A percentile compares a stretch with the other conserved stretches of the same genome.
phyloP scores from a whole-genome alignment of 345 rosid genomes.

The Syzygium aromaticum region DNA sequence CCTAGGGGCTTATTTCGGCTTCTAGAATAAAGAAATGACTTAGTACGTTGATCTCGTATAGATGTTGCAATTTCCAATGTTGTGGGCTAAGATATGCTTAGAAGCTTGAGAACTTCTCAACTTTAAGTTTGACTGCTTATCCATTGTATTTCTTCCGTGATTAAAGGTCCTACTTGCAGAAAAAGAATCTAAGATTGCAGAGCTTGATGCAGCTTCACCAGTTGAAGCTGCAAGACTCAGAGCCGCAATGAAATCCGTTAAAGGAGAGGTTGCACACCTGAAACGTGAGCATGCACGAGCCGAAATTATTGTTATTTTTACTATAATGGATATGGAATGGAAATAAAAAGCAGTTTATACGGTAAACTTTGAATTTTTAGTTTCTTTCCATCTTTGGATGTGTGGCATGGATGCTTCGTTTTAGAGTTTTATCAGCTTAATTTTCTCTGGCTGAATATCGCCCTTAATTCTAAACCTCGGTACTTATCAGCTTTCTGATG shows the following conservation, averaged over 20 bases:
- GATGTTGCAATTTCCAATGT: too few species aligned
- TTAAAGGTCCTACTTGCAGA: slow-evolving; percentile 67
- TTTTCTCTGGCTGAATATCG: background rate
- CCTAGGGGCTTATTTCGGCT: too few species aligned
- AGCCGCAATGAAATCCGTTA: slow-evolving; percentile 70
- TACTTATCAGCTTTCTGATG: background rate
- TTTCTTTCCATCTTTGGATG: background rate
- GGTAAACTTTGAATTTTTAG: background rate
- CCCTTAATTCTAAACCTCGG: background rate
- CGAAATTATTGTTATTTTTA: background rate
- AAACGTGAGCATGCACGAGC: slow-evolving; percentile 66
- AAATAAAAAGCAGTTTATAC: background rate
- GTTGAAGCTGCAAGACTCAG: slow-evolving; percentile 89
- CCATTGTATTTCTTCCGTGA: slow-evolving; percentile 6
- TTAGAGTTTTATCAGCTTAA: background rate
- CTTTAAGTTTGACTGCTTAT: too few species aligned
- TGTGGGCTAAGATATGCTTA: too few species aligned
- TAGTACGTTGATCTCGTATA: too few species aligned
- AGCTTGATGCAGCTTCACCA: slow-evolving; percentile 90
- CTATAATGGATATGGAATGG: background rate
- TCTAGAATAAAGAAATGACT: too few species aligned
- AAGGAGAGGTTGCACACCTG: slow-evolving; percentile 74
- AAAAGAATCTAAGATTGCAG: slow-evolving; percentile 86
- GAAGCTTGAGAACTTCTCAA: too few species aligned
- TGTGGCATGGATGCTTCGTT: background rate